Evolutionary conservation across 805 yeast genomes (phyloP), one percentile per base, ranked within the genome.

Genomic region (Cyberlindnera mrakii): DNA sequence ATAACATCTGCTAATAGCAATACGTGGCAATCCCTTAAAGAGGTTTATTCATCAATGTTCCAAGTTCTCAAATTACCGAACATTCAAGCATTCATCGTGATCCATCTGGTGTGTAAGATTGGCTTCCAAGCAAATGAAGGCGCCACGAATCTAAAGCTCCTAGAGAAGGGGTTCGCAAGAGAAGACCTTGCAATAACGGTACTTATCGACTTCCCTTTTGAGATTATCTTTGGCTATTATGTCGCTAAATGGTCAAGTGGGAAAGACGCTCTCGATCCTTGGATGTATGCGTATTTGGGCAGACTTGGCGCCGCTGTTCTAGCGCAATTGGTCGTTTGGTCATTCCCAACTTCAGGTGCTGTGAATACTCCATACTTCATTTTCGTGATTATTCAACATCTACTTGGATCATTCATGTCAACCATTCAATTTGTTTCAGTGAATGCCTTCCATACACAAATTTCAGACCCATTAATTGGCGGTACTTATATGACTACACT

Each of bases 401-500:
- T 91, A 25, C 60, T 87, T 30, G 86, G 95, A 15, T 85, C 95
- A 9, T 90, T 93, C 64, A 86, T 91, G 95, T 75, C 89, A 6
- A 93, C 99, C 0, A 82, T 93, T 44, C 98, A 91, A 64, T 91
- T 93, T 66, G 98, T 93, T 16, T 85, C 95, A 1, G 79, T 93
- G 35, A 84, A 89, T 58, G 95, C 98, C 0, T 93, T 93, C 71
- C 97, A 91, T 65, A 91, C 97, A 3, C 80, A 82, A 53, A 85
- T 93, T 42, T 96, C 99, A 2, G 99, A 93, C 60, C 98, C 99
- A 0, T 65, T 80, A 16, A 86, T 93, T 54, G 99, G 99, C 15
- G 99, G 99, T 2, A 93, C 99, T 0, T 93, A 93, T 62, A 91
- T 93, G 98, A 93, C 99, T 0, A 82, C 96, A 0, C 70, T 93